Evolutionary conservation across 2,329 filamentous ascomycete genomes (phyloP), one percentile per base, ranked within the genome.

Genomic region (Clonostachys rhizophaga): DNA sequence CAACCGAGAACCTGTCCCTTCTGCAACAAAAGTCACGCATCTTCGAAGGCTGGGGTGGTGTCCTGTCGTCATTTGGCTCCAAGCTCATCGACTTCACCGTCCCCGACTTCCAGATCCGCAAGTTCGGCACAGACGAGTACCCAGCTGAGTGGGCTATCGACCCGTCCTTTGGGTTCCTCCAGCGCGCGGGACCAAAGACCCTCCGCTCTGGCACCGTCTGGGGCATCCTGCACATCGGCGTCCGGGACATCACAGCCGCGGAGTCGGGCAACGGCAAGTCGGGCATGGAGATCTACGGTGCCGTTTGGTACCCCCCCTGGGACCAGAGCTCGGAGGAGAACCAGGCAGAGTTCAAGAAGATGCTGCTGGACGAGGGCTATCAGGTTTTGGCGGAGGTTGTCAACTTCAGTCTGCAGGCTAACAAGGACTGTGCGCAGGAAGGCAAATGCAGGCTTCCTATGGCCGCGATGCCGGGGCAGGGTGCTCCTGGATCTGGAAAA

Each of bases 1-100:
- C 34, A 10, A 45, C 43, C 9, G 30, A 45, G 14, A 33, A 36
- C n/a, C 18, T 33, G 6, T 17, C 17, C 11, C 6, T 36, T n/a
- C 14, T 17, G 12, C 35, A n/a, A 10, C 43, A 45, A 17, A 10
- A n/a, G 10, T 45, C 43, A 14, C 43, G 37, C 30, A 45, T 45
- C 43, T 45, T 45, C 35, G 43, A 45, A 24, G 43, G 43, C 33
- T 45, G 43, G 43, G 43, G 43, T 6, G 43, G 43, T 11, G 43
- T 45, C 12, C 33, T 45, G 33, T 17, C n/a, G 12, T 14, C 14
- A 9, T 45, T 45, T 7, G 43, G 43, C 30, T 17, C 24, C 30
- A 34, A 45, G 34, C 43, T 34, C 33, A 36, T 16, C 10, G 37
- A 45, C 43, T 45, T 45, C 30, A 39, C 43, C 17, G 43, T 45